Evolutionary conservation across 140 eudicot genomes (phyloP), one percentile per base, ranked within the genome.

Genomic region (Cichorium intybus): DNA sequence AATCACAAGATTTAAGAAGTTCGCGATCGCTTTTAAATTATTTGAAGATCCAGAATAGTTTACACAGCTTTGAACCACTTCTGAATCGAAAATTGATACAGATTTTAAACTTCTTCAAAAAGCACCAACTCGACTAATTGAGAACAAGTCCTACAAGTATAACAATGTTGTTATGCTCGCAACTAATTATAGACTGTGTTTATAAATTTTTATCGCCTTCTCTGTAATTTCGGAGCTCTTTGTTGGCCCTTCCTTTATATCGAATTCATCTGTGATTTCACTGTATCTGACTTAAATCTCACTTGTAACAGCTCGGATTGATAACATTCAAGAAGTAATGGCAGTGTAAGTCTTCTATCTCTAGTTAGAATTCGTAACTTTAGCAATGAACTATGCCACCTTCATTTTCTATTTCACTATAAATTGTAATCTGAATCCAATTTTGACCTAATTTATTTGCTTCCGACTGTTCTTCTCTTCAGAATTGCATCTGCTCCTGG

Each of bases 401-500:
- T 17, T 31, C 24, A 31, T 31, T 56, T 27, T 29, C 43, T 33
- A 34, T 2, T n/a, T 23, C 43, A 23, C 10, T 35, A 43, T 43
- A 0, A 24, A 46, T 47, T 64, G 31, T 28, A 17, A 28, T n/a
- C 33, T 3, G 28, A 49, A 29, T 12, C 59, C 18, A 22, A 11
- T 11, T 5, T 16, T 21, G 60, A 35, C 43, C 43, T 1, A 3
- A 22, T 66, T 51, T 52, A 0, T 48, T 70, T 23, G 23, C n/a
- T n/a, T 34, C 29, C 68, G 47, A 45, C 8, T 27, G 2, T 28
- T 50, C 31, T 24, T 52, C 57, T 23, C 73, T 29, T 65, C 62
- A 93, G 99, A 62, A 82, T 93, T 77, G 99, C 95, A 22, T 92
- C 98, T 62, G 96, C 96, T 69, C 97, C 97, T 52, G 97, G 97